Conservation (phyloP, 116 monocot species). For the Iris pallida region DNA sequence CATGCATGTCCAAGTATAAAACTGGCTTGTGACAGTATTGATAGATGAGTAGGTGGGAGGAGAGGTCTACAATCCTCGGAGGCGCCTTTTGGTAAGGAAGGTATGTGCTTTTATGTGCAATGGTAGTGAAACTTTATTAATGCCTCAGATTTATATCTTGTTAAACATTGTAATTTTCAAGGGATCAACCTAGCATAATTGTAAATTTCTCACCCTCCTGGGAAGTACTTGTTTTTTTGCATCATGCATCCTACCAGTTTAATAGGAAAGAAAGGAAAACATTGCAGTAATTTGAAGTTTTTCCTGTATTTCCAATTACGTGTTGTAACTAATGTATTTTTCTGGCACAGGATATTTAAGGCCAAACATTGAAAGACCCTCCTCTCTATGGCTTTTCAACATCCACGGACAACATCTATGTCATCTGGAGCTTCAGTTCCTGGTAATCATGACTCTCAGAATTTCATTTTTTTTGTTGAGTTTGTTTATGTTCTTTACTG, state of each 20-base stretch:
- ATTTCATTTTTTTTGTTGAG: not conserved
- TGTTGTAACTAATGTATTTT: constrained; percentile 2
- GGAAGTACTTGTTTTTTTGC: too few relatives aligned
- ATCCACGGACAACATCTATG: constrained; percentile 14
- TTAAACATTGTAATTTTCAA: not conserved
- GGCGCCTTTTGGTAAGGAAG: constrained; percentile 17
- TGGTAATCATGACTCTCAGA: constrained; percentile 18
- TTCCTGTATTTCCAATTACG: not conserved
- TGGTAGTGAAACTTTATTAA: not conserved
- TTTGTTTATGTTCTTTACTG: too few relatives aligned
- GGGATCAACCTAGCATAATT: too few relatives aligned
- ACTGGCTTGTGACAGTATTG: too few relatives aligned
- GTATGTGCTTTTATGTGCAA: constrained; percentile 13
- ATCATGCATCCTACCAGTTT: not conserved
- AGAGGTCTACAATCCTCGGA: constrained; percentile 8
- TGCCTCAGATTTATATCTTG: not conserved
- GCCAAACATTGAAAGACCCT: constrained; percentile 35
- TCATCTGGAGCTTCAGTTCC: constrained; percentile 20
- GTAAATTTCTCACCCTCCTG: too few relatives aligned
- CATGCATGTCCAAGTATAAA: not conserved
- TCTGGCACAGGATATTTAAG: constrained; percentile 27
- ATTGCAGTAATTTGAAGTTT: not conserved
- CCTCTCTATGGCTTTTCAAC: constrained; percentile 32
- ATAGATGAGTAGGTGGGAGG: constrained; percentile 19
- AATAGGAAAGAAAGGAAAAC: not conserved